Evolutionary conservation across 106 monocot species (phyloP), one percentile per base, ranked within the genome.

Genomic region (Acorus calamus): DNA sequence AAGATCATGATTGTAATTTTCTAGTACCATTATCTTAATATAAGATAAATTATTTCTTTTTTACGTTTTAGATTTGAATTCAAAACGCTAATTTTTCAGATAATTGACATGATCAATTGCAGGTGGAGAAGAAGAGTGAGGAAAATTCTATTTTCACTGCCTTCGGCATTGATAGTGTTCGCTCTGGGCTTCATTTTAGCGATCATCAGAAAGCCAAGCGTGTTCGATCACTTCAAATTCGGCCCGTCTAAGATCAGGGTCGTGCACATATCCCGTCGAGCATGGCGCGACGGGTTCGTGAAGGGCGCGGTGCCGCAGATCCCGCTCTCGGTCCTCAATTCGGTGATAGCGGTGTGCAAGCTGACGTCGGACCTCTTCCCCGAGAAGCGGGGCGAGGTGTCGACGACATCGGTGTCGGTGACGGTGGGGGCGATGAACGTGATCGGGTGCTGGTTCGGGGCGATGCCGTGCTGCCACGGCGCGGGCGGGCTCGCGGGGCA

Each of bases 401-500:
- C 74, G 11, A 62, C 74, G 13, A 68, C 74, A 5, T 68, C 74
- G 43, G 68, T 75, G 8, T 53, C 74, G 54, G 62, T 77, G 47
- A 85, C 80, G 11, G 80, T 85, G 9, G 84, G 80, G 9, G 49
- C 65, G 62, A 85, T 85, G 84, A 84, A 84, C 67, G 62, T 84
- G 14, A 60, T 80, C 47, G 84, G 84, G 4, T 80, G 84, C 69
- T 84, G 84, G 84, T 84, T 84, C 69, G 84, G 84, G 6, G 84
- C 76, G 48, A 73, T 84, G 80, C 84, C 84, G 46, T 72, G 66
- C 56, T 84, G 84, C 76, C 84, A 84, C 70, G 84, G 84, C 4
- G 84, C 84, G 10, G 84, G 84, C 9, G 84, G 84, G 2, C 73
- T 84, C 47, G 84, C 84, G 14, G 84, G 84, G 49, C 84, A 84